Conservation (phyloP, 345 rosid species). For the Mangifera indica region DNA sequence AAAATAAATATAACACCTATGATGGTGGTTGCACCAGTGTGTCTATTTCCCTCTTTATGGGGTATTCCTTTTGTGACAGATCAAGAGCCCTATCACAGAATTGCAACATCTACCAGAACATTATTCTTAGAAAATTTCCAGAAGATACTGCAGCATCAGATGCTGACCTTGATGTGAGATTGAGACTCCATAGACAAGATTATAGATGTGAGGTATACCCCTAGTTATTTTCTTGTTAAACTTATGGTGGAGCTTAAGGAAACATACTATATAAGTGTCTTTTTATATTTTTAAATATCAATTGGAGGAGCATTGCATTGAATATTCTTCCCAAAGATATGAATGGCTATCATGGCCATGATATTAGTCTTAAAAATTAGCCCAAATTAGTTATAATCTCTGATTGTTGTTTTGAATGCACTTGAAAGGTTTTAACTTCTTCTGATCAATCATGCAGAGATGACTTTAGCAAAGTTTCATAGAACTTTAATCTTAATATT, state of each 20-base stretch:
- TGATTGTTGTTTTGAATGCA: neutral
- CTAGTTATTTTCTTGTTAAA: neutral
- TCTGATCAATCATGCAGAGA: slow-evolving; percentile 7
- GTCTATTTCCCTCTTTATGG: neutral
- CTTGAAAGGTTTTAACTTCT: neutral
- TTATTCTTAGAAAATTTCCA: neutral
- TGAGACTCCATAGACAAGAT: neutral
- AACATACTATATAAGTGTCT: neutral
- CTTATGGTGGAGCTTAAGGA: neutral
- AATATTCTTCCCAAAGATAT: neutral
- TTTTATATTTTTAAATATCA: too few relatives aligned
- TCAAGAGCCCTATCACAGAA: neutral
- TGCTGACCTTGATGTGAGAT: neutral
- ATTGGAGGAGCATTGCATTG: neutral
- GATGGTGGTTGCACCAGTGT: neutral
- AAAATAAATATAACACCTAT: neutral
- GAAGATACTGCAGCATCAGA: neutral
- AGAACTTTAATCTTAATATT: slow-evolving; percentile 6
- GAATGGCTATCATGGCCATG: neutral
- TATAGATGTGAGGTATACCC: neutral
- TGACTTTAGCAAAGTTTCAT: neutral
- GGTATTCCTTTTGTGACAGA: neutral
- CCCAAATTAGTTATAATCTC: neutral
- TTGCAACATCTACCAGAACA: neutral
- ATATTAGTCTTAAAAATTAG: neutral